These are phyloP conservation scores for Oenanthe sinensis DNA, from an alignment of 129 eudicot species.

Conservation along the genomic window DNA sequence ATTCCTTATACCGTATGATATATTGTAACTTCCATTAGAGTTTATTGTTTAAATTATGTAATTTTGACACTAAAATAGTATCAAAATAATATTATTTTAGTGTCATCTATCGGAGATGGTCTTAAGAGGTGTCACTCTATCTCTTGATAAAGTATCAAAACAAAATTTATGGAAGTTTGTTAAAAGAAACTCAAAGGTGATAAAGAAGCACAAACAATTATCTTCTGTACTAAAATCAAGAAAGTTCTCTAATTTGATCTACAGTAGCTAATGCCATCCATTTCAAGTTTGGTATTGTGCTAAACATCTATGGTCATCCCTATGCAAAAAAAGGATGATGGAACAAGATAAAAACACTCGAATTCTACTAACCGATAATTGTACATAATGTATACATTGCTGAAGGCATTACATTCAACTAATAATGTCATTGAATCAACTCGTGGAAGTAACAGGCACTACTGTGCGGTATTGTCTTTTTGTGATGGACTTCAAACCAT, in stretches of 20 bases:
- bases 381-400: background rate
- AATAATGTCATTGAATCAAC: background rate
- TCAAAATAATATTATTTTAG: too few relatives aligned
- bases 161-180: background rate
- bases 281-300: background rate
- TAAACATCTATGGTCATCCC: background rate
- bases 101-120: too few relatives aligned
- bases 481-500: constrained; percentile 51
- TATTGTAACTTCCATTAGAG: too few relatives aligned
- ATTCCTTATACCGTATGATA: too few relatives aligned
- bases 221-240: background rate
- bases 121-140: too few relatives aligned
- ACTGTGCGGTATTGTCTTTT: constrained; percentile 54
- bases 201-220: background rate
- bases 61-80: too few relatives aligned
- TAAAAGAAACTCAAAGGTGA: background rate
- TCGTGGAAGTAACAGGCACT: constrained; percentile 17
- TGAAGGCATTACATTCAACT: background rate
- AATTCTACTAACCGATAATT: background rate
- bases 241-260: background rate
- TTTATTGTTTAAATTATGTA: too few relatives aligned
- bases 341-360: constrained; percentile 3
- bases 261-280: background rate
- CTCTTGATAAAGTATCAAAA: background rate
- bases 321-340: background rate